Evolutionary conservation across 768 basidiomycete genomes (phyloP).

Genomic region (Pleurotus pulmonarius): DNA sequence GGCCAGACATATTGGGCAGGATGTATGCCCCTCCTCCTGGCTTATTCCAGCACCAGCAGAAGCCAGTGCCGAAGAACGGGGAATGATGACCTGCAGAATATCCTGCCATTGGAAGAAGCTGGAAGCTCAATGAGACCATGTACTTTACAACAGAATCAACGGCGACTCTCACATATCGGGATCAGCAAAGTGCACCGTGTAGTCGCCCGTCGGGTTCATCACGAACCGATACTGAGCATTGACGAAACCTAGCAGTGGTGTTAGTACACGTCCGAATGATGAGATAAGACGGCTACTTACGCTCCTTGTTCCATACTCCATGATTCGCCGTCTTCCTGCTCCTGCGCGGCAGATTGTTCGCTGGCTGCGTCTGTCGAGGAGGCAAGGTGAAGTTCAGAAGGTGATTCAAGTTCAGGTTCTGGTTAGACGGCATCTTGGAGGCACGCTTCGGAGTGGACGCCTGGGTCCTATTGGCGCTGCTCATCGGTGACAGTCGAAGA

Average conservation of each 20-base stretch:
- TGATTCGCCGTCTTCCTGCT: constrained; percentile 64
- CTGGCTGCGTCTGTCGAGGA: constrained; percentile 69
- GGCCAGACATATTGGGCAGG: constrained; percentile 94
- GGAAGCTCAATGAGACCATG: constrained; percentile 12
- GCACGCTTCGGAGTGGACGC: constrained; percentile 51
- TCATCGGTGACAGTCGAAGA: constrained; percentile 24
- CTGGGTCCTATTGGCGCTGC: constrained; percentile 29
- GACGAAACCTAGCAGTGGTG: constrained; percentile 67
- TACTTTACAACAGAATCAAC: constrained; percentile 5
- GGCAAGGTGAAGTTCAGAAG: constrained; percentile 94
- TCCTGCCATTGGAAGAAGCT: constrained; percentile 97
- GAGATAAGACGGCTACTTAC: constrained; percentile 45
- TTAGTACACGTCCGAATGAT: constrained; percentile 12
- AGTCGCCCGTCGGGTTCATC: constrained; percentile 87
- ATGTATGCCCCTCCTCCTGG: constrained; percentile 59
- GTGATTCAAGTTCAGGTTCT: constrained; percentile 67
- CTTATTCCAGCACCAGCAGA: constrained; percentile 49
- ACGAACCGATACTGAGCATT: constrained; percentile 97
- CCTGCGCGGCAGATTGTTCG: constrained; percentile 61
- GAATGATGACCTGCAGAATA: constrained; percentile 91
- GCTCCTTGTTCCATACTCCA: constrained; percentile 86
- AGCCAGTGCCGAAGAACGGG: constrained; percentile 73
- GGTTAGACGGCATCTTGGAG: constrained; percentile 64
- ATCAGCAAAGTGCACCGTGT: constrained; percentile 95
- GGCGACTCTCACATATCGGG: constrained; percentile 79